Conservation (phyloP, 129 eudicot species). For the Mikania micrantha region DNA sequence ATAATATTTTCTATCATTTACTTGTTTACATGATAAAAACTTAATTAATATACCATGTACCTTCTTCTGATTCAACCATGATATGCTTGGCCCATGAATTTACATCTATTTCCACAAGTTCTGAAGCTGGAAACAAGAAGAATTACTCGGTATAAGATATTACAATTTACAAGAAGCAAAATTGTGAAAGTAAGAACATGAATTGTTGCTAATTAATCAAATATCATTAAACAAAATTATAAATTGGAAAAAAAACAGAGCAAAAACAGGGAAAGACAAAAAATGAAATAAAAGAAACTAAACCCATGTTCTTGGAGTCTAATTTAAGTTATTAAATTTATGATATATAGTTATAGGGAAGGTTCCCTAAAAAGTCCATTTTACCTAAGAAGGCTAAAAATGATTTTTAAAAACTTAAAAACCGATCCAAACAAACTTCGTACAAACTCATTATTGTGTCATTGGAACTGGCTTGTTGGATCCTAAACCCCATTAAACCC, state of each 20-base stretch:
- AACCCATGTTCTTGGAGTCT: neutral
- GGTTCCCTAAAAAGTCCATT: too few relatives aligned
- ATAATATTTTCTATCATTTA: conserved; percentile 6
- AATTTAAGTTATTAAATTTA: too few relatives aligned
- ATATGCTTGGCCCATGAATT: conserved; percentile 2
- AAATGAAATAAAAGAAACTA: neutral
- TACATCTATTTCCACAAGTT: neutral
- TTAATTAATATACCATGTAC: neutral
- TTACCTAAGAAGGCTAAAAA: too few relatives aligned
- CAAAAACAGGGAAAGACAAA: neutral
- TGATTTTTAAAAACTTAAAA: too few relatives aligned
- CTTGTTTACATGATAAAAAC: conserved; percentile 3
- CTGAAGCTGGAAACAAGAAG: conserved; percentile 3
- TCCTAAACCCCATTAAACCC: too few relatives aligned
- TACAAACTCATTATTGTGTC: too few relatives aligned
- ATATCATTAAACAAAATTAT: neutral
- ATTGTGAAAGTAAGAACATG: neutral
- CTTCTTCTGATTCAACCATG: conserved; percentile 12
- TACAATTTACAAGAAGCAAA: neutral
- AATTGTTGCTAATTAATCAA: neutral
- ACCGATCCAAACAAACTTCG: too few relatives aligned
- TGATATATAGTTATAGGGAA: too few relatives aligned
- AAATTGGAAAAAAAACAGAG: neutral
- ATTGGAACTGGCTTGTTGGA: too few relatives aligned
- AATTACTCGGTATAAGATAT: neutral